These are phyloP conservation scores for Aspergillus intermedius DNA, from an alignment of 2,329 filamentous ascomycete genomes.

Conservation along the genomic window DNA sequence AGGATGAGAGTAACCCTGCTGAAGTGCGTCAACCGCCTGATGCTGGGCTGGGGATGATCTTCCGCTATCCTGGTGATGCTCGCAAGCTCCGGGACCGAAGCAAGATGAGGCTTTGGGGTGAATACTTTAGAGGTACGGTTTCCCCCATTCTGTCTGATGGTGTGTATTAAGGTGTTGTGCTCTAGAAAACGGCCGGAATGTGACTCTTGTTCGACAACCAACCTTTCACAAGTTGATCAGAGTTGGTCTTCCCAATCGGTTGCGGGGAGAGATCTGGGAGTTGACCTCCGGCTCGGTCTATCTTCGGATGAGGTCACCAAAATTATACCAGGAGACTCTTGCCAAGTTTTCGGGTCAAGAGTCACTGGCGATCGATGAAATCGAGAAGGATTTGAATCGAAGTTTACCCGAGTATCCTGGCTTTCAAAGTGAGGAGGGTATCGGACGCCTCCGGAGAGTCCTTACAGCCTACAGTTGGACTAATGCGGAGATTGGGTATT, in stretches of 20 bases:
- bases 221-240: constrained; percentile 97
- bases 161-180: constrained; percentile 8
- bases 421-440: constrained; percentile 93
- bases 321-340: constrained; percentile 75
- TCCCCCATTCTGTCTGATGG: not conserved
- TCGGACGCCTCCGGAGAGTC: constrained; percentile 79
- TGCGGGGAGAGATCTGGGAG: constrained; percentile 95
- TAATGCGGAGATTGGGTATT: constrained; percentile 92
- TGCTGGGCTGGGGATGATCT: constrained; percentile 84
- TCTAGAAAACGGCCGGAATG: constrained; percentile 82
- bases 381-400: constrained; percentile 95
- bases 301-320: constrained; percentile 77
- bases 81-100: constrained; percentile 89
- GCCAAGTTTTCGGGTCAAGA: constrained; percentile 76
- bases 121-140: constrained; percentile 65
- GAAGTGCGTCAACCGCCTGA: constrained; percentile 61
- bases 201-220: constrained; percentile 85
- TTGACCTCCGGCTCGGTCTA: constrained; percentile 87
- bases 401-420: constrained; percentile 95
- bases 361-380: constrained; percentile 95
- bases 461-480: constrained; percentile 97
- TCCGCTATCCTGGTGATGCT: constrained; percentile 89
- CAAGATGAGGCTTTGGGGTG: constrained; percentile 96
- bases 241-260: constrained; percentile 85
- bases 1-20: constrained; percentile 44